These are phyloP conservation scores for Pseudonitzschia multistriata DNA, from an alignment of 108 stramenopile species.

Conservation along the genomic window DNA sequence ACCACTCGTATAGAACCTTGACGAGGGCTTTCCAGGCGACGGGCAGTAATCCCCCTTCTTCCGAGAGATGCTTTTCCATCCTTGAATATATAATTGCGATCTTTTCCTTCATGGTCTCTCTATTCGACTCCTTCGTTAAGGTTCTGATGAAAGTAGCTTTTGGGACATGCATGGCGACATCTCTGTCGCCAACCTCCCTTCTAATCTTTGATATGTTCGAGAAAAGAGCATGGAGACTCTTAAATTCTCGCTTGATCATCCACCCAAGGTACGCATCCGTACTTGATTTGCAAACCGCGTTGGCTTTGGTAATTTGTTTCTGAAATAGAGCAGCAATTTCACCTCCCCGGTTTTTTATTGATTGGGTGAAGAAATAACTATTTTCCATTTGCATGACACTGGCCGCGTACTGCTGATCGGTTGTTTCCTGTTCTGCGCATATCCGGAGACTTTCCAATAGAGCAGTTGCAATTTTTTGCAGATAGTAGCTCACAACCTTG, in stretches of 20 bases:
- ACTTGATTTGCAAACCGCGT: slow-evolving; percentile 78
- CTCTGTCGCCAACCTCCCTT: slow-evolving; percentile 79
- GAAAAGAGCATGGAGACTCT: slow-evolving; percentile 83
- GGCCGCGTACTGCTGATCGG: slow-evolving; percentile 85
- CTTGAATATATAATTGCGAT: slow-evolving; percentile 76
- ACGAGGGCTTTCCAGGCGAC: slow-evolving; percentile 89
- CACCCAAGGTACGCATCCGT: slow-evolving; percentile 89
- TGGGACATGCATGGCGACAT: slow-evolving; percentile 82
- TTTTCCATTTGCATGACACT: slow-evolving; percentile 91
- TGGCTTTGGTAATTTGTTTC: slow-evolving; percentile 78
- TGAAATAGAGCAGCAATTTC: slow-evolving; percentile 70
- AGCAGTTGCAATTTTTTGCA: slow-evolving; percentile 87
- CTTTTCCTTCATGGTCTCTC: slow-evolving; percentile 84
- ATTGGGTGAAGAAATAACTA: slow-evolving; percentile 83
- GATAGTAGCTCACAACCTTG: slow-evolving; percentile 83
- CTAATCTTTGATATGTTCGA: slow-evolving; percentile 78
- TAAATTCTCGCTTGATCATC: slow-evolving; percentile 92
- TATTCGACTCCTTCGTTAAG: slow-evolving; percentile 79
- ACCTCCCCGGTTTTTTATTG: slow-evolving; percentile 68
- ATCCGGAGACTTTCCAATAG: slow-evolving; percentile 74
- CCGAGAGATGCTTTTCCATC: slow-evolving; percentile 89
- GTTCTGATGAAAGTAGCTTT: slow-evolving; percentile 78
- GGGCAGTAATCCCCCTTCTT: slow-evolving; percentile 80
- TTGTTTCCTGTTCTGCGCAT: slow-evolving; percentile 74
- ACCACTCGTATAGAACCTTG: slow-evolving; percentile 89